Conservation (phyloP, 306 rosid genomes). For the Malus sieversii region DNA sequence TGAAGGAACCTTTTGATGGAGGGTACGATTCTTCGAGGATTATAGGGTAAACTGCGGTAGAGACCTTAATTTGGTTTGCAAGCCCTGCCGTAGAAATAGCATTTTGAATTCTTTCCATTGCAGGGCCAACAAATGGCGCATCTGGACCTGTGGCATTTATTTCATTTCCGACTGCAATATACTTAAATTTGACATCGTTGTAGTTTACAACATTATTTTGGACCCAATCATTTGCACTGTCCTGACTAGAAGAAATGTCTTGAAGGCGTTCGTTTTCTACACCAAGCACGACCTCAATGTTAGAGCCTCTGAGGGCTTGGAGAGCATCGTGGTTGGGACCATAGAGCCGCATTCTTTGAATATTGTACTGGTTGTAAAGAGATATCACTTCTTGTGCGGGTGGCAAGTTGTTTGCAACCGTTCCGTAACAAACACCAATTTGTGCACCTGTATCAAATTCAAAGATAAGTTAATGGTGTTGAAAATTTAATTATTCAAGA, state of each 20-base stretch:
- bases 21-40: slow-evolving; percentile 4
- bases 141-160: background rate
- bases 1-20: slow-evolving; percentile 10
- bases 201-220: background rate
- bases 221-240: background rate
- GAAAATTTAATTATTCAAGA: background rate
- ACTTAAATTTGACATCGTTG: background rate
- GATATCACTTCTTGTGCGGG: slow-evolving; percentile 27
- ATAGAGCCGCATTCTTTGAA: slow-evolving; percentile 37
- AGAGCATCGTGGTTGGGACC: slow-evolving; percentile 28
- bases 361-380: slow-evolving; percentile 26
- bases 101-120: slow-evolving; percentile 10
- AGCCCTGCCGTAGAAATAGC: slow-evolving; percentile 1
- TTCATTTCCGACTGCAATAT: slow-evolving; percentile 14
- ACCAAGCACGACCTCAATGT: slow-evolving; percentile 7
- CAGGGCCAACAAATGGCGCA: background rate
- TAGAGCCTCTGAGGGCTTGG: slow-evolving; percentile 42
- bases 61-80: slow-evolving; percentile 8
- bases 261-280: background rate
- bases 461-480: background rate
- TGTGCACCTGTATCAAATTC: slow-evolving; percentile 29
- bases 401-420: slow-evolving; percentile 30
- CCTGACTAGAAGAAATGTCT: background rate
- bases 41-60: background rate
- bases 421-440: slow-evolving; percentile 52